Base-by-base conservation (phyloP, 345 rosid species). In the Clarkia xantiana region DNA sequence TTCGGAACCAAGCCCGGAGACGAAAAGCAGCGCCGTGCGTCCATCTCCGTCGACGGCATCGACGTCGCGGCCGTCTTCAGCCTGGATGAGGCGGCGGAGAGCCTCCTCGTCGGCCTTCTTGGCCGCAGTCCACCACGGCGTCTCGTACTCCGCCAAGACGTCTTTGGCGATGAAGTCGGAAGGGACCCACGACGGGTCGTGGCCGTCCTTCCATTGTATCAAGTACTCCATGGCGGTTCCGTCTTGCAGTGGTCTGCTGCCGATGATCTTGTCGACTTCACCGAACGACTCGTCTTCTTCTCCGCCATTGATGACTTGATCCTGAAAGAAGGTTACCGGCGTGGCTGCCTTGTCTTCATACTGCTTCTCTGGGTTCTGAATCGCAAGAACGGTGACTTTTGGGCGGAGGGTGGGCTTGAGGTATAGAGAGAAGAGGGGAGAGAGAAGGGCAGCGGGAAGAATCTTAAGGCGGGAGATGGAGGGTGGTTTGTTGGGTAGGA, bases 51-150 rank as follows among this genome's bases (percentile, higher is more conserved):
- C 97, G 0, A 90, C 91, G 1, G 94, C 78, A 40, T 90, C 71
- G 9, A 81, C 68, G 53, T 86, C 94, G 0, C 95, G 94, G 14
- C 67, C 66, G 53, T 70, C 77, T 2, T 63, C 77, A 5, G 64
- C 66, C 9, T 70, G 58, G 15, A 86, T 50, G 15, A 90, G 69
- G 42, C 54, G 42, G 39, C 57, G 57, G 14, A 83, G 66, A 11
- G 91, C 81, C 49, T 69, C 36, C 0, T 74, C 76, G 66, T 90
- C 95, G 53, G 84, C 89, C 55, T 90, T 90, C 53, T 82, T 86
- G 17, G 97, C 94, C 4, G 91, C 95, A 6, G 73, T 79, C 95
- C 94, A 90, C 95, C 97, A 86, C 0, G 95, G 94, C 1, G 86
- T 65, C 58, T 90, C 95, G 62, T 79, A 86, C 62, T 86, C 97